Evolutionary conservation across 805 yeast genomes (phyloP), one percentile per base, ranked within the genome.

Genomic region (Komagataella kurtzmanii): DNA sequence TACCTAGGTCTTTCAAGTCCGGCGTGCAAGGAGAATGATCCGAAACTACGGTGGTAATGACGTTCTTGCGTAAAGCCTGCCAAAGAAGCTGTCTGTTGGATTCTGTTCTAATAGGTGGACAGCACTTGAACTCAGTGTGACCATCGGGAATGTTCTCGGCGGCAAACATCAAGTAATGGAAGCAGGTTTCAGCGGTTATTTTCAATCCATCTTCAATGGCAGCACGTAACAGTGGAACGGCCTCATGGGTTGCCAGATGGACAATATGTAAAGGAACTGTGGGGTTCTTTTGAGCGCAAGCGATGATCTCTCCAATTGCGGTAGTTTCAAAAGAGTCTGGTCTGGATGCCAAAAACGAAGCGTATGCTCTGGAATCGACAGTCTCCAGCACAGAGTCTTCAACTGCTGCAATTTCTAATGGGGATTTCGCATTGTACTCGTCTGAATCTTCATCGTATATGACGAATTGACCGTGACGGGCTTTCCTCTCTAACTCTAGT

Each of bases 1-100:
- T 73, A 8, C 80, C 83, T 50, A 88, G 71, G 19, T 87, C 85
- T 66, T 90, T 90, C 60, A 90, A 72, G 54, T 88, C 88, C 0
- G 97, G 96, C 0, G 96, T 88, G 67, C 98, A 90, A 2, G 97
- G 98, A 3, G 96, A 87, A 67, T 90, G 98, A 65, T 90, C 98
- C 10, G 95, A 85, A 6, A 91, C 97, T 3, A 90, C 95, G 3
- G 96, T 81, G 14, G 86, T 77, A 54, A 90, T 83, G 36, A 81
- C 69, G 44, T 79, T 81, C 19, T 74, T 73, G 51, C 77, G 64
- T 40, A 91, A 70, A 0, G 91, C 97, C 52, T 75, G 68, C 97
- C 97, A 91, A 48, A 90, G 74, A 44, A 76, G 72, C 46, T 73
- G 66, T 57, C 93, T 75, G 65, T 91, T 91, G 47, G 74, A 73